phyloP scores from a whole-genome alignment of 352 stramenopile genomes.

The Albugo candida region DNA sequence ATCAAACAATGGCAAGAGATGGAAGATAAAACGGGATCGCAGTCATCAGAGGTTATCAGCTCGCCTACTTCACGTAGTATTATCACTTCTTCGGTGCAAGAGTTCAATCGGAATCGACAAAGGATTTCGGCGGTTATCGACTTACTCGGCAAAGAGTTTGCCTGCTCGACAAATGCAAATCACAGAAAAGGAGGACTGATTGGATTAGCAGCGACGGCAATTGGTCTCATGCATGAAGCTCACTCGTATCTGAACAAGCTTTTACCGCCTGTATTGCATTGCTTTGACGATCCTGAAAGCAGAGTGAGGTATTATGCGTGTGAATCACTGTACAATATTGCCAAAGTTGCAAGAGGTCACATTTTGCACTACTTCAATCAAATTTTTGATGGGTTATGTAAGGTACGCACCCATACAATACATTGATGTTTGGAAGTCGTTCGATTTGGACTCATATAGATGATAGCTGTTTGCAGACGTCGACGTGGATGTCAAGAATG shows the following conservation, averaged over 20 bases:
- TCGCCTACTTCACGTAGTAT: conserved; percentile 2
- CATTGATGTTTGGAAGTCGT: not conserved
- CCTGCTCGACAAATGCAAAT: conserved; percentile 95
- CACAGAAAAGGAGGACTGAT: conserved; percentile 98
- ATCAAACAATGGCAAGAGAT: conserved; percentile 95
- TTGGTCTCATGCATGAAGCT: conserved; percentile 90
- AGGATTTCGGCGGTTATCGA: conserved; percentile 90
- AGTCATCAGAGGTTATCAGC: not conserved
- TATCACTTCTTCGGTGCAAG: conserved; percentile 3
- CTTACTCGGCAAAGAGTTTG: conserved; percentile 95
- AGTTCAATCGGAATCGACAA: conserved; percentile 33
- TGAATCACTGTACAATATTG: conserved; percentile 99
- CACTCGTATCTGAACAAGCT: conserved; percentile 85
- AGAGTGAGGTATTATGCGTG: conserved; percentile 98
- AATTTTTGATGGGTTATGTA: conserved; percentile 95
- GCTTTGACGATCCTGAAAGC: conserved; percentile 97
- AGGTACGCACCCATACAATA: conserved; percentile 9
- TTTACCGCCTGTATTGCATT: conserved; percentile 95
- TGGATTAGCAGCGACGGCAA: conserved; percentile 92
- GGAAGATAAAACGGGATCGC: conserved; percentile 13
- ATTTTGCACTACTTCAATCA: conserved; percentile 98
- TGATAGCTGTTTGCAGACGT: conserved; percentile 97
- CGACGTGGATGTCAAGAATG: conserved; percentile 99
- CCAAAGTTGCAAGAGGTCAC: conserved; percentile 87
- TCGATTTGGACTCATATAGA: not conserved